Evolutionary conservation across 1,284 basidiomycete genomes (phyloP).

Genomic region (Rhodotorula sp.): DNA sequence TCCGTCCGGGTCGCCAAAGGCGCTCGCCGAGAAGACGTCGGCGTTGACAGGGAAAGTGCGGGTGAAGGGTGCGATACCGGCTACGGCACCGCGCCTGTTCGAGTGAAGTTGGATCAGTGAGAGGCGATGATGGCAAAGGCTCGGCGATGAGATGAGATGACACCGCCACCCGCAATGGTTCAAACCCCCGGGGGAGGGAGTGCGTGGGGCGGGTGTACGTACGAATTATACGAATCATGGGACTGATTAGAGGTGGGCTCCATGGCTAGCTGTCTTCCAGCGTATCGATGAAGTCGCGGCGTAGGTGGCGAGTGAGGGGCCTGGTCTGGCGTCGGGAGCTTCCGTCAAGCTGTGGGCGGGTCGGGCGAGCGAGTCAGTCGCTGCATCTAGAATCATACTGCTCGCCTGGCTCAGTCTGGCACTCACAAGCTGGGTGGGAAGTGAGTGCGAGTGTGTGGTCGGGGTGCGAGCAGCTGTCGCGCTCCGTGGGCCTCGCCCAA

Average conservation of each 20-base stretch:
- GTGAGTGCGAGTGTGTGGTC: neutral
- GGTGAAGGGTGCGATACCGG: slow-evolving; percentile 12
- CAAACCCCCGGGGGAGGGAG: too few relatives aligned
- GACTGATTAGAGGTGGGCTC: neutral
- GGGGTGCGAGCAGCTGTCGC: too few relatives aligned
- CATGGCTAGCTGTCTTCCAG: slow-evolving; percentile 20
- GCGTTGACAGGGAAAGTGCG: slow-evolving; percentile 2
- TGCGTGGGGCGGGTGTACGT: neutral
- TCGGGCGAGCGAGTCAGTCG: neutral
- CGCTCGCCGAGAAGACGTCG: slow-evolving; percentile 13
- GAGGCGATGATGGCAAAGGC: neutral
- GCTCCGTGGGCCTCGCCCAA: too few relatives aligned
- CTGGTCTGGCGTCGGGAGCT: neutral
- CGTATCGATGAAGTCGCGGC: neutral
- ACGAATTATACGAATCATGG: slow-evolving; percentile 12
- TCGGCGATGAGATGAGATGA: neutral
- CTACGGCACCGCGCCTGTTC: slow-evolving; percentile 5
- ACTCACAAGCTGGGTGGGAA: slow-evolving; percentile 13
- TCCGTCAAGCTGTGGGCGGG: slow-evolving; percentile 10
- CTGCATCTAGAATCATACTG: neutral
- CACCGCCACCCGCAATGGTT: too few relatives aligned
- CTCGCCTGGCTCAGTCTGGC: too few relatives aligned
- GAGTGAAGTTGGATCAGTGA: too few relatives aligned
- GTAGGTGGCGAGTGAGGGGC: slow-evolving; percentile 3
- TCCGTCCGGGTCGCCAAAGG: slow-evolving; percentile 26